Base-by-base conservation (phyloP, 2,329 filamentous ascomycete genomes). In the Blumeria graminis region DNA sequence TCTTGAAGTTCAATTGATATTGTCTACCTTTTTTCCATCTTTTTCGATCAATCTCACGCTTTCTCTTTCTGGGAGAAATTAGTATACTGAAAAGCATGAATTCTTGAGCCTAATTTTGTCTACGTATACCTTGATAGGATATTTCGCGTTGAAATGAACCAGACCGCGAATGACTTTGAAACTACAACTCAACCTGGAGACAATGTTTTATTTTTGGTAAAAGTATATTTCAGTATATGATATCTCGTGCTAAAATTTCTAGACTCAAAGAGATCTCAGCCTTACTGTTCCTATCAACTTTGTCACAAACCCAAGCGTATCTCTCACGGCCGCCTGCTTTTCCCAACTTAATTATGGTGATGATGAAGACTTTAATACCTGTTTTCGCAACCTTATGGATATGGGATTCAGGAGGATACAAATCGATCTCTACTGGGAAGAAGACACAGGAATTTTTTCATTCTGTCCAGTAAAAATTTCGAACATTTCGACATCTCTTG, bases 401-500 rank as follows among this genome's bases (percentile, higher is more conserved):
- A 67, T 74, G n/a, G 77, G 77, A 5, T 81, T 78, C 61, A 71
- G 73, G 41, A 71, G 75, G 48, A 71, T 82, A 50, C 67, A 75
- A 46, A 66, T 81, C 33, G 80, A 84, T 64, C 61, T 81, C 11
- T 83, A 80, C 62, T 84, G 80, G 80, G 79, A 82, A 60, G 63
- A 71, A 28, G 70, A 67, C 34, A 70, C 72, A 33, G 67, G 66
- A 35, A 63, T 70, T 43, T 83, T 80, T 77, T 76, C 71, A 54
- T 71, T 83, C 16, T 84, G 80, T 63, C 80, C 80, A 0, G 76
- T 76, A 1, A 65, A 73, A 50, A 69, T 79, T 55, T 72, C 74
- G 33, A 62, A 62, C 56, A 59, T 58, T 34, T 58, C 58, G 32
- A 61, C 64, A 18, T 63, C 65, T 14, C 64, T 62, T 14, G 57